Evolutionary conservation across 441 rosid species (phyloP), one percentile per base, ranked within the genome.

Genomic region (Arabidopsis lyrata): DNA sequence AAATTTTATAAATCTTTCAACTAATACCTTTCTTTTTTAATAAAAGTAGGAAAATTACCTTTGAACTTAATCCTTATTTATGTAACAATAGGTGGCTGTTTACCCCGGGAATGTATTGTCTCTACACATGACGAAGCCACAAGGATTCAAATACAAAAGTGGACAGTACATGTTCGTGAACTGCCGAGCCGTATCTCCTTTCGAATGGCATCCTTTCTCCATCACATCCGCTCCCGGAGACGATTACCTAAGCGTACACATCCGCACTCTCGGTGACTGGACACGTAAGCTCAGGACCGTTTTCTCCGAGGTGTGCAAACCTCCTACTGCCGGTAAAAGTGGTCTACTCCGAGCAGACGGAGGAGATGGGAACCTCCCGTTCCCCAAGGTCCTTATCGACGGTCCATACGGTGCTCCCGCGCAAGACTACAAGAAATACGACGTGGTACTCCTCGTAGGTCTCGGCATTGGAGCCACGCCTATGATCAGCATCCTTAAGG

Each of bases 381-480:
- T 88, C 68, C 99, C 98, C 3, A 92, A 81, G 81, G 81, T 95
- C 47, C 38, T 89, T 74, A 89, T 95, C 11, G 99, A 95, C 48
- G 99, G 98, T 47, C 93, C 99, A 11, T 95, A 90, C n/a, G 99
- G 99, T 36, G 98, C 98, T 11, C 98, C 99, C 1, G 96, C 99
- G 36, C 99, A 95, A 72, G 99, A 92, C 81, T 95, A 92, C 83
- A 86, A 88, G 80, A 84, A 92, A 66, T 92, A 95, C 48, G 99
- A 95, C 10, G 93, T 92, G 12, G 87, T 95, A 13, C 80, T 95
- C 7, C 87, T 95, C 0, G 97, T 95, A 12, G 99, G 98, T 68
- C 85, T 95, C 1, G 98, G 99, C 45, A 95, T 95, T 0, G 99
- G 99, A 47, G 99, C 97, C 15, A 92, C 99, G 6, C 98, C 99